Conservation (phyloP, 2,329 filamentous ascomycete genomes). For the Aspergillus fijiensis region DNA sequence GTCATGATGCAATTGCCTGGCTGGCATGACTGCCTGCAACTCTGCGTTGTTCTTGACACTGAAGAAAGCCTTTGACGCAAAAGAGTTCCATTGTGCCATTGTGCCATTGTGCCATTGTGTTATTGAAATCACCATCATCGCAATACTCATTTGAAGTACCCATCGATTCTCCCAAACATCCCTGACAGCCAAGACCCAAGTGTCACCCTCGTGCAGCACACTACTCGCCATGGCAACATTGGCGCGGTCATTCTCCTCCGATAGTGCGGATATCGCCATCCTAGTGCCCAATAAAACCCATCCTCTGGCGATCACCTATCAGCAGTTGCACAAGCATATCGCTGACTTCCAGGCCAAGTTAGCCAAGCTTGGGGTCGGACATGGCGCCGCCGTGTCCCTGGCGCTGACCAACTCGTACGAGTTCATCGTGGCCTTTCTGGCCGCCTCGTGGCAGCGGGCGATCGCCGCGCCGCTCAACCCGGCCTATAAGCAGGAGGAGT, state of each 20-base stretch:
- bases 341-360: conserved; percentile 73
- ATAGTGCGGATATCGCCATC: conserved; percentile 60
- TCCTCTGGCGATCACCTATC: conserved; percentile 68
- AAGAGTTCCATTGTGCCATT: too few species aligned
- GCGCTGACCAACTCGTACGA: conserved; percentile 82
- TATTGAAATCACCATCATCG: neutral
- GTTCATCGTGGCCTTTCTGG: conserved; percentile 83
- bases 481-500: conserved; percentile 84
- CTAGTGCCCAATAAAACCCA: conserved; percentile 68
- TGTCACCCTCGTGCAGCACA: conserved; percentile 6
- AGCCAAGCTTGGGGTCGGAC: conserved; percentile 69
- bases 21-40: too few species aligned
- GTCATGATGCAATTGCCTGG: neutral
- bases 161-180: neutral
- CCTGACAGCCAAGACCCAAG: conserved; percentile 14
- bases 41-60: neutral
- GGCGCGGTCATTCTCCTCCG: conserved; percentile 55
- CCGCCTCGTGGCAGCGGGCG: conserved; percentile 78
- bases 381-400: conserved; percentile 73
- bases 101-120: neutral
- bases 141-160: neutral
- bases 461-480: conserved; percentile 86
- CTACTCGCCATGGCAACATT: conserved; percentile 54
- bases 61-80: too few species aligned
- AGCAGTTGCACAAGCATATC: conserved; percentile 65